A percentile compares a stretch with the other conserved stretches of the same genome.
These are phyloP conservation scores for Monosporozyma servazzii DNA, from an alignment of 805 yeast species.

Conservation along the genomic window DNA sequence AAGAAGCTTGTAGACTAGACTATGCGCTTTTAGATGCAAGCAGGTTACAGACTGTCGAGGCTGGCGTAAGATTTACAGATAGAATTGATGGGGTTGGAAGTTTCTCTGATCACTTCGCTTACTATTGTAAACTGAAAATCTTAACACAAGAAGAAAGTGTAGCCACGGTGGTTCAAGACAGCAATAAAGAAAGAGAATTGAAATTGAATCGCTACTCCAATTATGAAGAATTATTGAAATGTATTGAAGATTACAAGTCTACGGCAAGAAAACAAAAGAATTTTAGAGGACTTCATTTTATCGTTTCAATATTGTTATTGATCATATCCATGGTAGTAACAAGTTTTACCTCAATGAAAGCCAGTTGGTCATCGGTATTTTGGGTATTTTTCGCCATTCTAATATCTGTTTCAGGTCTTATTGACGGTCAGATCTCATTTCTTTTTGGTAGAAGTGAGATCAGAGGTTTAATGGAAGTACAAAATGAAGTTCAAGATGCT, in stretches of 20 bases:
- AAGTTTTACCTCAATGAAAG: conserved; percentile 47
- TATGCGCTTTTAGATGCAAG: conserved; percentile 70
- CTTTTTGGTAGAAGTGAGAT: conserved; percentile 74
- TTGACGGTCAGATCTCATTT: conserved; percentile 70
- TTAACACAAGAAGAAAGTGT: not conserved
- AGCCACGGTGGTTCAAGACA: not conserved
- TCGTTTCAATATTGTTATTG: conserved; percentile 41
- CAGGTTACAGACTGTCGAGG: conserved; percentile 45
- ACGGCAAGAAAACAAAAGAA: conserved; percentile 50
- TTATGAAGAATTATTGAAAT: conserved; percentile 42
- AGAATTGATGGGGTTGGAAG: conserved; percentile 58
- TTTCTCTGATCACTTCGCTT: conserved; percentile 90
- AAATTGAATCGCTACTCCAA: conserved; percentile 14
- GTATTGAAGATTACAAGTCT: conserved; percentile 40
- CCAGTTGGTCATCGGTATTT: conserved; percentile 58
- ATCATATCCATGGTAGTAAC: conserved; percentile 48
- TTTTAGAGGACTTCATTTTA: conserved; percentile 62
- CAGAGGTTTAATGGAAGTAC: conserved; percentile 69
- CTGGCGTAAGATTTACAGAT: conserved; percentile 69
- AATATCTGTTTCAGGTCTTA: conserved; percentile 54
- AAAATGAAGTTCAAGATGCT: conserved; percentile 49
- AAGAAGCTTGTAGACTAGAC: conserved; percentile 82
- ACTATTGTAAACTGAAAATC: conserved; percentile 37
- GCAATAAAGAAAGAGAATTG: conserved; percentile 3
- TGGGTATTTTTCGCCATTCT: conserved; percentile 48